phyloP scores from a whole-genome alignment of 495 filamentous ascomycete species.

The Penicillium soppii region DNA sequence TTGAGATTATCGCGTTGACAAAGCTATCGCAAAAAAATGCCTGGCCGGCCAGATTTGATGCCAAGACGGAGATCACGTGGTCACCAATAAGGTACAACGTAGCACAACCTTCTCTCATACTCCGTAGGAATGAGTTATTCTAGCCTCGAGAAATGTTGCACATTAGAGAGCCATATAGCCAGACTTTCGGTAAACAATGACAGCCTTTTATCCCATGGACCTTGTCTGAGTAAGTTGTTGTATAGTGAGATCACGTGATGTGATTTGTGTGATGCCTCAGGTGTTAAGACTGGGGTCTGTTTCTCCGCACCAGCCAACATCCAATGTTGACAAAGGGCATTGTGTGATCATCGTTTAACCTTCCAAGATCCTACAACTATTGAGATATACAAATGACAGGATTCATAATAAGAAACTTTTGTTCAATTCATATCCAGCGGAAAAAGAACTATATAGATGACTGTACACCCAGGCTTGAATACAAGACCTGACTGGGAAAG shows the following conservation, averaged over 20 bases:
- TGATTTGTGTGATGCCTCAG: background rate
- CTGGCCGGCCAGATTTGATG: conserved; percentile 45
- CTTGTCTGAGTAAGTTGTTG: too few species aligned
- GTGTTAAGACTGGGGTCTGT: background rate
- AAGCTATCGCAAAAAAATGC: conserved; percentile 28
- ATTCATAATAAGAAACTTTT: background rate
- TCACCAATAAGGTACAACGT: background rate
- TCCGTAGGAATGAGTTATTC: too few species aligned
- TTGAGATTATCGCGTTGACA: conserved; percentile 14
- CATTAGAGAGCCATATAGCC: too few species aligned
- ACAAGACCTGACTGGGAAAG: conserved; percentile 2
- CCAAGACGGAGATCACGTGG: conserved; percentile 47
- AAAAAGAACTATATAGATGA: background rate
- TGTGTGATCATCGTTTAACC: too few species aligned
- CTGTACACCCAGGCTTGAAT: background rate
- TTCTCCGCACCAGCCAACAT: background rate
- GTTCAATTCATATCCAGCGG: background rate
- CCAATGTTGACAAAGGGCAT: too few species aligned
- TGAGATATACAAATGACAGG: background rate
- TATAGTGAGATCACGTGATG: background rate
- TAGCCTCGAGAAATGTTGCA: too few species aligned
- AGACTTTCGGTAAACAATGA: too few species aligned
- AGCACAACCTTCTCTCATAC: background rate
- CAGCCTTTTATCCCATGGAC: too few species aligned
- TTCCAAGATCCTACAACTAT: background rate